A percentile compares a stretch with the other conserved stretches of the same genome.
phyloP scores from a whole-genome alignment of 208 protist species.

The Trypanosoma cruzi region DNA sequence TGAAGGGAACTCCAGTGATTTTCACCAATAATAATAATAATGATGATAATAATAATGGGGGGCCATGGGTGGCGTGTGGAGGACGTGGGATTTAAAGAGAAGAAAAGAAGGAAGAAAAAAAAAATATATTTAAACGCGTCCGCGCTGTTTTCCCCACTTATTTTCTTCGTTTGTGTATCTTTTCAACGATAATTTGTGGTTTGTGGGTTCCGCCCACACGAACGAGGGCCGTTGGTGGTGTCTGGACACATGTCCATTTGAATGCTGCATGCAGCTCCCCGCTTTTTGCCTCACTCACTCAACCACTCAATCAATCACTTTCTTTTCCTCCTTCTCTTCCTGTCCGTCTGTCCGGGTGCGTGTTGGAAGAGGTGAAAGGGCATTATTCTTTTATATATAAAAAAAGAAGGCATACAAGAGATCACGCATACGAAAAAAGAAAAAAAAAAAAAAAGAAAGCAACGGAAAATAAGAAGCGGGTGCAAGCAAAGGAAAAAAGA shows the following conservation, averaged over 20 bases:
- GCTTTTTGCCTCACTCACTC: conserved; percentile 2
- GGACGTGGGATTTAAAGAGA: neutral
- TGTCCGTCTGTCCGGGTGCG: no score
- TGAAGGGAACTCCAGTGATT: neutral
- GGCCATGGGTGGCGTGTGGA: neutral
- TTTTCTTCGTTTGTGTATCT: neutral
- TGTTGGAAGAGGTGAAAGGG: neutral
- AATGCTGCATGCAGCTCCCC: no score
- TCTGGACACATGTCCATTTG: no score
- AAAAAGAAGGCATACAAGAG: neutral
- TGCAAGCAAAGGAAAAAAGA: neutral
- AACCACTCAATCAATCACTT: no score
- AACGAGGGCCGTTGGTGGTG: no score
- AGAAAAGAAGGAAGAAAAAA: neutral
- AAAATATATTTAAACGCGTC: neutral
- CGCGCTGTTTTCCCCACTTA: neutral
- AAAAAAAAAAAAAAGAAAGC: conserved; percentile 7
- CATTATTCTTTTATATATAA: neutral
- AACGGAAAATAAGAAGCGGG: neutral
- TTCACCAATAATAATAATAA: neutral
- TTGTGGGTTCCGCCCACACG: no score
- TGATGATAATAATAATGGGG: no score
- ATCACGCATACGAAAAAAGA: conserved; percentile 3
- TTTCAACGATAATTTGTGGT: no score
- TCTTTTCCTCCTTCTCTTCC: neutral